These are phyloP conservation scores for Uronychia setigera DNA, from an alignment of 73 alveolate species.

Conservation along the genomic window DNA sequence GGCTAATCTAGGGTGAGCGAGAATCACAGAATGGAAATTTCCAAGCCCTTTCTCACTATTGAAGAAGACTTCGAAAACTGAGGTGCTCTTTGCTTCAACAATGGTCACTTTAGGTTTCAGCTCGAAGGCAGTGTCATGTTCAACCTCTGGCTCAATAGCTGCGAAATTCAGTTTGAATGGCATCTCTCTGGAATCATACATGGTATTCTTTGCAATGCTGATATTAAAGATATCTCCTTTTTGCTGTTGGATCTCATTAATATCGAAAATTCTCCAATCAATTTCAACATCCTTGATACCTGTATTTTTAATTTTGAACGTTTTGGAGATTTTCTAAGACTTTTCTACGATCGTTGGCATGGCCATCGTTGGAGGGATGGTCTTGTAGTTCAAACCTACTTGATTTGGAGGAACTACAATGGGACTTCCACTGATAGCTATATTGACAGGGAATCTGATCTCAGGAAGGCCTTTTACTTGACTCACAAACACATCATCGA, in stretches of 20 bases:
- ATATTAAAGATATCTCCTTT: slow-evolving; percentile 35
- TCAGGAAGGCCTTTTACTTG: slow-evolving; percentile 65
- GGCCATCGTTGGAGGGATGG: slow-evolving; percentile 76
- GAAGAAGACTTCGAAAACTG: slow-evolving; percentile 62
- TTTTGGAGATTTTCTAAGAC: slow-evolving; percentile 59
- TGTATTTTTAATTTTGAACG: slow-evolving; percentile 77
- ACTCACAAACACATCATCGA: slow-evolving; percentile 64
- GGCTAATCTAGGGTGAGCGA: slow-evolving; percentile 70
- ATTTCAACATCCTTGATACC: slow-evolving; percentile 79
- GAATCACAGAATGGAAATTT: slow-evolving; percentile 62
- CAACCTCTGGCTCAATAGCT: slow-evolving; percentile 69
- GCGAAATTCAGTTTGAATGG: slow-evolving; percentile 67
- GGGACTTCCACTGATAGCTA: slow-evolving; percentile 74
- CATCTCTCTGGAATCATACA: slow-evolving; percentile 59
- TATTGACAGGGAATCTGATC: slow-evolving; percentile 60
- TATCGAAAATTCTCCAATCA: slow-evolving; percentile 78
- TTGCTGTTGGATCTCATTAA: slow-evolving; percentile 10
- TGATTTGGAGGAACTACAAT: slow-evolving; percentile 71
- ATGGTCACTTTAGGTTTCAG: slow-evolving; percentile 40
- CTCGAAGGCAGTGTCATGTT: slow-evolving; percentile 55
- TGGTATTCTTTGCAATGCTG: slow-evolving; percentile 39
- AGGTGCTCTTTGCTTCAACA: slow-evolving; percentile 56
- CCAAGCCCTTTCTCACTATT: slow-evolving; percentile 60
- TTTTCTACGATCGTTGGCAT: slow-evolving; percentile 74
- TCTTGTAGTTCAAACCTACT: slow-evolving; percentile 78